phyloP scores from a whole-genome alignment of 2,329 filamentous ascomycete genomes.

The Colletotrichum phormii region DNA sequence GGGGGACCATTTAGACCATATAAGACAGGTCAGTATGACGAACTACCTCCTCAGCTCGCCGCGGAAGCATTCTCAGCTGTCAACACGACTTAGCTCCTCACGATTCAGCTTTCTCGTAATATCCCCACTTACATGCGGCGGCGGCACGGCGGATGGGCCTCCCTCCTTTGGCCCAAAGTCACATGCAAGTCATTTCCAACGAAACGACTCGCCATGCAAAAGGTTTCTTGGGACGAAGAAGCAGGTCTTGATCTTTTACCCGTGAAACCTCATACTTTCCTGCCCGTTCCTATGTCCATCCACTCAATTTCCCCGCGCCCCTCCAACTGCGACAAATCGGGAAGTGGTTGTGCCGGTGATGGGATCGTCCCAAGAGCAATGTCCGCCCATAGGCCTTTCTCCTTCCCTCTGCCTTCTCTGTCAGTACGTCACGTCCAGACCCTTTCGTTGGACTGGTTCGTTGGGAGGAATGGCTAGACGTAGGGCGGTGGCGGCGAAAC shows the following conservation, averaged over 20 bases:
- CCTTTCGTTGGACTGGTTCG: neutral
- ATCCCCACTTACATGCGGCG: neutral
- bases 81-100: neutral
- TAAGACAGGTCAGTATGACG: conserved; percentile 5
- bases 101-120: neutral
- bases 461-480: neutral
- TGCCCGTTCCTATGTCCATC: neutral
- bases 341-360: neutral
- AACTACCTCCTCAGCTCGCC: neutral
- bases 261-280: neutral
- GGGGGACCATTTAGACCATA: neutral
- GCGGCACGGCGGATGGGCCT: neutral
- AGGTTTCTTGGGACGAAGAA: neutral
- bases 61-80: neutral
- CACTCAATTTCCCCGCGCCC: neutral
- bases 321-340: conserved; percentile 14
- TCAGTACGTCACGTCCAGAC: neutral
- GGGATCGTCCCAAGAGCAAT: conserved; percentile 1
- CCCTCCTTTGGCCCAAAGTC: neutral
- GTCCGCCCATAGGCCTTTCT: neutral
- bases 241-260: neutral
- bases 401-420: neutral
- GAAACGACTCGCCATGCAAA: neutral
- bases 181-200: neutral
- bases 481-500: neutral